Conservation (phyloP, 768 basidiomycete genomes). For the Pulveroboletus sp. region DNA sequence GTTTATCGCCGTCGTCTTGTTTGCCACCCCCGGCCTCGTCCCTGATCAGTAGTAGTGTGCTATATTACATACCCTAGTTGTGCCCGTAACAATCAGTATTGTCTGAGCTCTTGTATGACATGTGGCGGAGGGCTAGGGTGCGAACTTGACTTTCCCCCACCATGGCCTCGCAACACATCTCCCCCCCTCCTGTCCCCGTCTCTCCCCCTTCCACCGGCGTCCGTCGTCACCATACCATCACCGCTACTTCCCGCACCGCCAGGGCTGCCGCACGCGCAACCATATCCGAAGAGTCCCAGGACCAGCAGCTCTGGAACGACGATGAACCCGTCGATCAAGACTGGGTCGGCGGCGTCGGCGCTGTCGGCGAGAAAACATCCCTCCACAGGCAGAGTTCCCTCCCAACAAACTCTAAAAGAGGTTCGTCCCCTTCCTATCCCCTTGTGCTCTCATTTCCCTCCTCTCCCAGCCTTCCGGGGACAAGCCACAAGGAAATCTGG, state of each 20-base stretch:
- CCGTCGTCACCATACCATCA: slow-evolving; percentile 83
- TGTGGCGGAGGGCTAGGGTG: slow-evolving; percentile 26
- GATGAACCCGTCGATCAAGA: slow-evolving; percentile 78
- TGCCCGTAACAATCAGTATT: too few species aligned
- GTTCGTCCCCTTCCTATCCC: slow-evolving; percentile 36
- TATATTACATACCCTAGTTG: too few species aligned
- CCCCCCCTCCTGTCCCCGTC: slow-evolving; percentile 41
- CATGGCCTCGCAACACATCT: slow-evolving; percentile 41
- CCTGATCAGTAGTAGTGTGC: slow-evolving; percentile 10
- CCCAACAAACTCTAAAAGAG: slow-evolving; percentile 76
- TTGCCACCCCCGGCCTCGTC: slow-evolving; percentile 31
- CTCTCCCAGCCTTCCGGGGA: slow-evolving; percentile 47
- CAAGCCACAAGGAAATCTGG: slow-evolving; percentile 53
- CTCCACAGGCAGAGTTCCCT: slow-evolving; percentile 80
- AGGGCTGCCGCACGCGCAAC: slow-evolving; percentile 58
- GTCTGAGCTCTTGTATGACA: neutral
- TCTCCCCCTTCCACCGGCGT: slow-evolving; percentile 46
- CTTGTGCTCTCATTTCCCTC: slow-evolving; percentile 3
- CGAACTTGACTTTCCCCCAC: slow-evolving; percentile 8
- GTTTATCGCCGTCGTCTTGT: slow-evolving; percentile 28
- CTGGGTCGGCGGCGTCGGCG: slow-evolving; percentile 79
- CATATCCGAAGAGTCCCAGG: slow-evolving; percentile 66
- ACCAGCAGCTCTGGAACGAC: slow-evolving; percentile 61
- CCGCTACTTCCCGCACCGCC: slow-evolving; percentile 65
- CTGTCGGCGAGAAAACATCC: slow-evolving; percentile 78